Evolutionary conservation across 2,329 filamentous ascomycete genomes (phyloP).

Genomic region (Xylaria sp.): DNA sequence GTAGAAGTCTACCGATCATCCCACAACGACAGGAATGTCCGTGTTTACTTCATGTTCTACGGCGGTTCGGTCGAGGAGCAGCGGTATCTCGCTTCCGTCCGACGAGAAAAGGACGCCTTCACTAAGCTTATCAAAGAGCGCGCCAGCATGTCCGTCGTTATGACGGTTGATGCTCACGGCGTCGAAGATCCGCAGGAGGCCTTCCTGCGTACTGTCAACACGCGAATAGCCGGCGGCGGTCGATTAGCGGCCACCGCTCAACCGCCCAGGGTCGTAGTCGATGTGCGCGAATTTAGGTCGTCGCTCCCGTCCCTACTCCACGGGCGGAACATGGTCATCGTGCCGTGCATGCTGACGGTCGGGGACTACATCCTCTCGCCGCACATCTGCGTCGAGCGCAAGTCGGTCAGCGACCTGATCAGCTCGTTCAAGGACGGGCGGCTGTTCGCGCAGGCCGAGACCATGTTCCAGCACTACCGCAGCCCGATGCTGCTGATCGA

Average conservation of each 20-base stretch:
- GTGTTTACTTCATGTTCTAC: constrained; percentile 97
- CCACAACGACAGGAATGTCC: constrained; percentile 83
- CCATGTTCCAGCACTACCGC: constrained; percentile 93
- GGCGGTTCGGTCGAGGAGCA: constrained; percentile 94
- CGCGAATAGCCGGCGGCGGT: constrained; percentile 91
- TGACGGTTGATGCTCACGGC: constrained; percentile 71
- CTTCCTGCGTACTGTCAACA: constrained; percentile 94
- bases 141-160: constrained; percentile 86
- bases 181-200: constrained; percentile 83
- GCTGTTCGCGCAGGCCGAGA: constrained; percentile 87
- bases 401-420: constrained; percentile 89
- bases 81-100: constrained; percentile 82
- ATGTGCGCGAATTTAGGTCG: constrained; percentile 94
- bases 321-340: constrained; percentile 82
- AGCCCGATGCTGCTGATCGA: constrained; percentile 91
- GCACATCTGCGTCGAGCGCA: constrained; percentile 90
- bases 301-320: constrained; percentile 89
- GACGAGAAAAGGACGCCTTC: constrained; percentile 96
- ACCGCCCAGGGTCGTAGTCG: constrained; percentile 88
- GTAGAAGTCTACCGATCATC: constrained; percentile 96
- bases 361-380: constrained; percentile 95
- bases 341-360: constrained; percentile 94
- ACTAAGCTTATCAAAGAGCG: constrained; percentile 94
- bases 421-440: constrained; percentile 89
- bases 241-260: constrained; percentile 80